Evolutionary conservation across 1,284 basidiomycete species (phyloP), one percentile per base, ranked within the genome.

Genomic region (Ganoderma resinaceum): DNA sequence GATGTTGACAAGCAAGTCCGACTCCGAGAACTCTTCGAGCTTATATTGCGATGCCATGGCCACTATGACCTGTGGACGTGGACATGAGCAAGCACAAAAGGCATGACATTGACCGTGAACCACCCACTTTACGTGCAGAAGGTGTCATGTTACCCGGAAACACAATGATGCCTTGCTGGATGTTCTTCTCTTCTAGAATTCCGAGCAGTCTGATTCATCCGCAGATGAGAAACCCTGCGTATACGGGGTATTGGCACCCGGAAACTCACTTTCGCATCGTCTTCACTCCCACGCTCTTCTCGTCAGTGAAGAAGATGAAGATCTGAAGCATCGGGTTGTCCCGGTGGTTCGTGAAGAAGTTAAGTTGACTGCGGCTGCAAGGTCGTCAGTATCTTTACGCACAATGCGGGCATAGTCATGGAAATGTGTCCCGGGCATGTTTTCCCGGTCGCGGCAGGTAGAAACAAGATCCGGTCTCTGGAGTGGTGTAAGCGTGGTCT

Each of bases 101-200:
- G 59, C 42, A 63, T 23, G 37, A 42, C 61, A 35, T 65, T 53
- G 49, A 40, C 49, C 40, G 9, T 55, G 62, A 40, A 12, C 33
- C 20, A 78, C 84, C 72, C 70, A 95, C 96, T 84, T 99, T 99
- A 76, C 95, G 89, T 7, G 98, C 98, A 2, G 96, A 95, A 14
- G 96, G 93, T 8, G 97, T 98, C 94, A 99, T 98, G 77, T 93
- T 97, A 61, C 95, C 95, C 31, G 95, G 92, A 84, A 96, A 99
- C 74, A 99, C 95, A 71, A 99, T 95, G 79, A 99, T 93, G 8
- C 97, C 98, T 72, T 93, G 87, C 75, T 91, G 89, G 60, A 99
- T 98, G 66, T 88, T 89, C 80, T 96, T 94, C 79, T 95, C 93
- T 78, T 97, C 95, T 62, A 99, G 85, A 71, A 96, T 94, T 67